Evolutionary conservation across 805 yeast species (phyloP).

Genomic region (Pichia heedii): DNA sequence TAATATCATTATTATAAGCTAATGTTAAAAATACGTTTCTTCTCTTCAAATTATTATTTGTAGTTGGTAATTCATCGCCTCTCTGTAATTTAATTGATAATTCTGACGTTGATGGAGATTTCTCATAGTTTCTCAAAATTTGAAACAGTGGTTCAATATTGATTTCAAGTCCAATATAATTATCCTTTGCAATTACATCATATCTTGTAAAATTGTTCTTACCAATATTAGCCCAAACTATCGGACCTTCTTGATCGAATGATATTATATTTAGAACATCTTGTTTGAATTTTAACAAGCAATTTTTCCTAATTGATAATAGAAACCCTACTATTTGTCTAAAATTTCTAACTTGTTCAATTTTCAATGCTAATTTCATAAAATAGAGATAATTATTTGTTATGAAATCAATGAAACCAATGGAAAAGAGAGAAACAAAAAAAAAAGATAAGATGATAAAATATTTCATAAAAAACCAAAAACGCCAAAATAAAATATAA

Average conservation of each 20-base stretch:
- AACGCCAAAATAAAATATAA: background rate
- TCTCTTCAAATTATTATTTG: constrained; percentile 27
- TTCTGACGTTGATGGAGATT: constrained; percentile 38
- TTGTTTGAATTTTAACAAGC: constrained; percentile 49
- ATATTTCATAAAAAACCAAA: no score
- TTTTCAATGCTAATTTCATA: constrained; percentile 22
- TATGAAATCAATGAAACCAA: no score
- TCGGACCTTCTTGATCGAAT: constrained; percentile 48
- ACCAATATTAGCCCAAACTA: constrained; percentile 55
- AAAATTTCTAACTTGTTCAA: constrained; percentile 18
- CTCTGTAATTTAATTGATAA: constrained; percentile 40
- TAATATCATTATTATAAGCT: constrained; percentile 40
- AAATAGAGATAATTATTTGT: no score
- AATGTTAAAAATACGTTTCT: constrained; percentile 44
- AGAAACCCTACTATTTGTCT: constrained; percentile 20
- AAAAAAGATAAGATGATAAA: background rate
- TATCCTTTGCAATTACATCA: constrained; percentile 44
- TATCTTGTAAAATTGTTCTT: constrained; percentile 38
- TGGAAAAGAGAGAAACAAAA: no score
- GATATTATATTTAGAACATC: constrained; percentile 42
- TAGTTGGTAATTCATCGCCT: constrained; percentile 11
- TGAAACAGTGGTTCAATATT: constrained; percentile 53
- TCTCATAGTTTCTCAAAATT: constrained; percentile 48
- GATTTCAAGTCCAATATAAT: constrained; percentile 50
- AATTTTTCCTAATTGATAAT: constrained; percentile 41